phyloP scores from a whole-genome alignment of 768 basidiomycete genomes.

The Agaricus subrufescens region DNA sequence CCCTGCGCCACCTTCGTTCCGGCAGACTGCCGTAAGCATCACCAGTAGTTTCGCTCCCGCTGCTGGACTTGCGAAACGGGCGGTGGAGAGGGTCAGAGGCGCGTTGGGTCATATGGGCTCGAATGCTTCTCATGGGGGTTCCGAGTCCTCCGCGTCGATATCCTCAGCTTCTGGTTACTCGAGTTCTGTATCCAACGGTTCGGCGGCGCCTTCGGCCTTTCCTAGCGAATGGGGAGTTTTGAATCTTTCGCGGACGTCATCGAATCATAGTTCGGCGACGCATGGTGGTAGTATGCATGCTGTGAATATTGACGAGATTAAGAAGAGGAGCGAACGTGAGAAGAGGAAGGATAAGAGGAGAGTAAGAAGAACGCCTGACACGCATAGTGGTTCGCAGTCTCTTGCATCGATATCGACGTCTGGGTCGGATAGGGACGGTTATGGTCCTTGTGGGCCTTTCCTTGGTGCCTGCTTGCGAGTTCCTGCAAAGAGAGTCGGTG shows the following conservation, averaged over 20 bases:
- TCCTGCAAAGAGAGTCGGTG: conserved; percentile 36
- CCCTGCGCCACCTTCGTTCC: conserved; percentile 20
- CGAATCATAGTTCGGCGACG: conserved; percentile 27
- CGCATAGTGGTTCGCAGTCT: conserved; percentile 56
- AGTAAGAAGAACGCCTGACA: conserved; percentile 51
- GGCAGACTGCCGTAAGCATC: conserved; percentile 65
- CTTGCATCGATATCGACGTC: conserved; percentile 43
- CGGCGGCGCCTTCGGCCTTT: conserved; percentile 34
- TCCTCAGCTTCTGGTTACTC: conserved; percentile 5
- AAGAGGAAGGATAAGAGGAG: conserved; percentile 19
- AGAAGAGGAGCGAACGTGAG: conserved; percentile 4
- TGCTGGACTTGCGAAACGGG: conserved; percentile 70
- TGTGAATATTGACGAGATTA: conserved; percentile 10
- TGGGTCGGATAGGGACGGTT: conserved; percentile 48
- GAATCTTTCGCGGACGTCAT: conserved; percentile 30
- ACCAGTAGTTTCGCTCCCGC: conserved; percentile 64
- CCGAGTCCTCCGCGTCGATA: conserved; percentile 42
- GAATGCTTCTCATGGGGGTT: conserved; percentile 9
- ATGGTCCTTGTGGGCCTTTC: conserved; percentile 37
- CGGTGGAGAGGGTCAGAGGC: conserved; percentile 73
- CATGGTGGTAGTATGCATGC: conserved; percentile 6
- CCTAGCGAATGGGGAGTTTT: conserved; percentile 21
- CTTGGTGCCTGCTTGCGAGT: conserved; percentile 57
- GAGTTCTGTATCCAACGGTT: conserved; percentile 14
- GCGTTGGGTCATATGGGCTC: conserved; percentile 46